Evolutionary conservation across 345 rosid species (phyloP), one percentile per base, ranked within the genome.

Genomic region (Lagerstroemia speciosa): DNA sequence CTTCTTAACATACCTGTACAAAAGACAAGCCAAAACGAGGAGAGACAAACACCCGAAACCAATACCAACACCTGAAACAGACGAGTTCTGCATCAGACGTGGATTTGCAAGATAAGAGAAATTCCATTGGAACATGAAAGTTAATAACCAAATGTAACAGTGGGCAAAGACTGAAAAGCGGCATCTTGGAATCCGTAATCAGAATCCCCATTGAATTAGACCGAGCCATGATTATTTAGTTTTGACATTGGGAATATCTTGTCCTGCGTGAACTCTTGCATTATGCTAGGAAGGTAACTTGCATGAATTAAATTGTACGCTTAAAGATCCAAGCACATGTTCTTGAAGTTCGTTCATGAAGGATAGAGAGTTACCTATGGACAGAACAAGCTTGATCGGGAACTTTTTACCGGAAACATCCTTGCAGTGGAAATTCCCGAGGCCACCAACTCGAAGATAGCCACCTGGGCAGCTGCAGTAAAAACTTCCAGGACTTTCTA

Each of bases 21-120:
- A 27, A 17, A 34, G 30, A 63, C 43, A 75, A n/a, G 69, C 64
- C 27, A 52, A 17, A 46, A 75, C 27, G 36, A 37, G 46, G 30
- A 66, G 8, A 57, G 67, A 62, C 61, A 67, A 58, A 2, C 75
- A 57, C n/a, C 76, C 76, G 58, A 58, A 3, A 26, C 74, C 74
- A 2, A 75, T 57, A 3, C 67, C 24, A 2, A 48, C 65, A 66
- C 82, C 78, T 72, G 41, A 70, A 66, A 45, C 38, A 57, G 38
- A n/a, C 8, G 19, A 0, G 7, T 17, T 64, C 36, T 26, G 0
- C 34, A 45, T 66, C 43, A 26, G 5, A 41, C 3, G 22, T 1
- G 19, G n/a, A 46, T 22, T 46, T 46, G 11, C n/a, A 3, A n/a
- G 53, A 19, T 16, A 17, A 22, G 30, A 11, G 46, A 41, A 15